Base-by-base conservation (phyloP, 129 eudicot species). In the Deinandra increscens region DNA sequence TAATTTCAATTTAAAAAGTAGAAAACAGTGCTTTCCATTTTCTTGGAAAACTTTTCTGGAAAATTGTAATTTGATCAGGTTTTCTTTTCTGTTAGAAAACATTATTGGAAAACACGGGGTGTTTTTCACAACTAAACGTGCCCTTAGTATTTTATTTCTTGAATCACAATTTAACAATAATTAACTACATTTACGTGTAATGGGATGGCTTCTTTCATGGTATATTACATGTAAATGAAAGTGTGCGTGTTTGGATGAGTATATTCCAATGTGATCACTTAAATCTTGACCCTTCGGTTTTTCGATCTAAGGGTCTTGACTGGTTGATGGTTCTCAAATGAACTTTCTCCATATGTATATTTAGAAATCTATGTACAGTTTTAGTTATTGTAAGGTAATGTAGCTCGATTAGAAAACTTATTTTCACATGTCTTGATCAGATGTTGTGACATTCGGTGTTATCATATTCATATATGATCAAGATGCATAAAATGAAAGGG, bases 401-500 rank as follows among this genome's bases (percentile, higher is more conserved):
- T 31, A 44, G 26, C 62, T 51, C 48, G 9, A 14, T 51, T 51
- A 18, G 60, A 53, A 18, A 53, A 7, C 29, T 20, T 19, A 53
- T 53, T 20, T 53, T 0, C 33, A 18, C 18, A 50, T 18, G 58
- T 18, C 33, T 19, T 20, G 60, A 53, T 53, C 70, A 73, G 78
- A 37, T 73, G 23, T 22, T 56, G 48, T 82, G 37, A 64, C 42
- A 54, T 49, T 65, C 67, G 19, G 12, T 13, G 51, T 65, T 60
- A 29, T 12, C 13, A 0, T n/a, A n/a, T n/a, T n/a, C n/a, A n/a
- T 12, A 17, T 48, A 55, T 46, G 75, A 48, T 45, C 65, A 62
- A 55, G 72, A 67, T 38, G 17, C 44, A 41, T 38, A 12, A 45
- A 63, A 66, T 73, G 79, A 61, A 67, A 69, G 48, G 38, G 58